Conservation (phyloP, 345 rosid genomes). For the Dipteronia dyeriana region DNA sequence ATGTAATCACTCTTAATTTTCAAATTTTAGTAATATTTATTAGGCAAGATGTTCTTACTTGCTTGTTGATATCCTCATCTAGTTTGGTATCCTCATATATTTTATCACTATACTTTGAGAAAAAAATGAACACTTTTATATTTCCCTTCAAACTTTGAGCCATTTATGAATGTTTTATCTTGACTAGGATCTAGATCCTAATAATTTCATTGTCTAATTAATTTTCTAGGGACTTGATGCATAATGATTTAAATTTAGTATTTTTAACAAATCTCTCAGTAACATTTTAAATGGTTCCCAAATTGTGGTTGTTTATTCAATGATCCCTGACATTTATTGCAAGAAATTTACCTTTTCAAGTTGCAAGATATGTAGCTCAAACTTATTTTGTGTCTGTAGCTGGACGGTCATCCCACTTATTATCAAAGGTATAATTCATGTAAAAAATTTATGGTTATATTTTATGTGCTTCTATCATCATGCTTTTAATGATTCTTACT, state of each 20-base stretch:
- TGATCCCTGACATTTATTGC: neutral
- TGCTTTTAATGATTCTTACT: conserved; percentile 17
- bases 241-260: neutral
- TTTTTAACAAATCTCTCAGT: neutral
- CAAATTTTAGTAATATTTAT: too few relatives aligned
- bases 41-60: too few relatives aligned
- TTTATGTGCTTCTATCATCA: neutral
- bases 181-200: neutral
- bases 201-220: neutral
- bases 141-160: neutral
- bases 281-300: neutral
- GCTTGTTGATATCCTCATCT: too few relatives aligned
- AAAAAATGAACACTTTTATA: too few relatives aligned
- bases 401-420: conserved; percentile 59
- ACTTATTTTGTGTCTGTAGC: conserved; percentile 50
- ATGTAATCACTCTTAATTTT: too few relatives aligned
- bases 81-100: too few relatives aligned
- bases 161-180: neutral
- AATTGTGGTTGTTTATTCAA: neutral
- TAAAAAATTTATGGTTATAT: neutral
- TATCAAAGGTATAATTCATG: conserved; percentile 52
- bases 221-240: neutral
- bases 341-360: neutral
- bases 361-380: conserved; percentile 21
- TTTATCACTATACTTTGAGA: too few relatives aligned